A percentile compares a stretch with the other conserved stretches of the same genome.
Evolutionary conservation across 495 filamentous ascomycete species (phyloP).

Genomic region (Neurospora discreta): DNA sequence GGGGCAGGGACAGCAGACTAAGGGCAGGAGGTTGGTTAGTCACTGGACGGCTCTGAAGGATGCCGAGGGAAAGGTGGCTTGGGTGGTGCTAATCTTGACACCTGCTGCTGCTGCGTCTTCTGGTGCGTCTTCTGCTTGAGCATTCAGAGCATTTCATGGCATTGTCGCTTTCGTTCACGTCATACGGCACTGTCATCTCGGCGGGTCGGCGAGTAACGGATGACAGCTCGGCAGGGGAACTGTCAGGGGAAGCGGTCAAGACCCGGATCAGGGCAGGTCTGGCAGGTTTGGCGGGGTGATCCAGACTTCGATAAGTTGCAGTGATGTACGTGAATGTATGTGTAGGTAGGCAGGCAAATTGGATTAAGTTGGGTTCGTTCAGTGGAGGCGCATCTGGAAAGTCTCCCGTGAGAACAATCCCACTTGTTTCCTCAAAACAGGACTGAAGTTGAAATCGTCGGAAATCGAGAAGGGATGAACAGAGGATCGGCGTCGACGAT

Average conservation of each 20-base stretch:
- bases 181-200: neutral
- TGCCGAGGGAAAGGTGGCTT: constrained; percentile 31
- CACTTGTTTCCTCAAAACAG: neutral
- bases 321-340: neutral
- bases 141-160: neutral
- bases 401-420: neutral
- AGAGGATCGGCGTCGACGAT: neutral
- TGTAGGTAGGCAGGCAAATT: neutral
- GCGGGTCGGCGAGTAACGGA: neutral
- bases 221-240: neutral
- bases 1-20: neutral
- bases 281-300: no score
- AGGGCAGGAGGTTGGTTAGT: constrained; percentile 33
- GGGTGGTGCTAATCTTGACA: constrained; percentile 34
- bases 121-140: neutral
- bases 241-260: neutral
- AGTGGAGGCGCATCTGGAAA: neutral
- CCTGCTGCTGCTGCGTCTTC: constrained; percentile 7
- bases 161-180: neutral
- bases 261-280: neutral
- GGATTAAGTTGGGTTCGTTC: neutral
- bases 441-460: neutral
- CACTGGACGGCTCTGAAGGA: constrained; percentile 48
- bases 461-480: neutral
- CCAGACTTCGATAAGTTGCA: neutral